phyloP scores from a whole-genome alignment of 768 basidiomycete species.

The Tulasnella sp. region DNA sequence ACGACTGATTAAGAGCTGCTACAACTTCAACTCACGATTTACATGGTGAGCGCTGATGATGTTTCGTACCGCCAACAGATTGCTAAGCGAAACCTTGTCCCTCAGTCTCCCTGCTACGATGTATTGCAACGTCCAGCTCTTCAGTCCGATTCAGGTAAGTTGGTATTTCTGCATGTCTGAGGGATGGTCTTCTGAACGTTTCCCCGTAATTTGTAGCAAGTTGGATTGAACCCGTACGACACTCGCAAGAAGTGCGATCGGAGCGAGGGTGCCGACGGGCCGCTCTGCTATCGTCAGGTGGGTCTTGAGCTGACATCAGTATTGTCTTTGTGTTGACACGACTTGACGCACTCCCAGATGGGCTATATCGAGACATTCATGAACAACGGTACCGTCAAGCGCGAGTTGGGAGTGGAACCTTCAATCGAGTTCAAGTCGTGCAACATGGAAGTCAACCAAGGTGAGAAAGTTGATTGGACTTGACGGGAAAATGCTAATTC shows the following conservation, averaged over 20 bases:
- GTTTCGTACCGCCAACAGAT: background rate
- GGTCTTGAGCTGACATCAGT: background rate
- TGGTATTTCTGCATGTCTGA: background rate
- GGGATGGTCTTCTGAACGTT: conserved; percentile 13
- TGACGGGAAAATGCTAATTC: background rate
- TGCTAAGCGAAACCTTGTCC: background rate
- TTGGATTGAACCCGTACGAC: conserved; percentile 89
- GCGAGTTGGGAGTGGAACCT: conserved; percentile 72
- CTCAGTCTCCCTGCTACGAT: conserved; percentile 65
- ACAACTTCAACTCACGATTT: conserved; percentile 60
- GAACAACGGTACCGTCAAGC: conserved; percentile 77
- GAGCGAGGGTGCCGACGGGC: conserved; percentile 54
- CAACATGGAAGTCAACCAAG: conserved; percentile 71
- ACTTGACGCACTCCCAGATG: conserved; percentile 55
- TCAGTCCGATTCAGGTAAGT: conserved; percentile 70
- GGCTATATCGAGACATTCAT: conserved; percentile 87
- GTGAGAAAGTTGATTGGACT: conserved; percentile 38
- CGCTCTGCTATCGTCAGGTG: conserved; percentile 57
- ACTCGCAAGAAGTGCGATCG: conserved; percentile 76
- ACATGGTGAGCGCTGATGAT: conserved; percentile 46
- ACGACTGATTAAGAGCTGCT: conserved; percentile 71
- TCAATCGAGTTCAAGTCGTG: conserved; percentile 57
- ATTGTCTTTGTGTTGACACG: conserved; percentile 43
- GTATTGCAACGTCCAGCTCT: conserved; percentile 79
- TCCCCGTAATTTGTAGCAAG: conserved; percentile 47